phyloP scores from a whole-genome alignment of 176 grass and related monocot species.

The Bothriochloa decipiens region DNA sequence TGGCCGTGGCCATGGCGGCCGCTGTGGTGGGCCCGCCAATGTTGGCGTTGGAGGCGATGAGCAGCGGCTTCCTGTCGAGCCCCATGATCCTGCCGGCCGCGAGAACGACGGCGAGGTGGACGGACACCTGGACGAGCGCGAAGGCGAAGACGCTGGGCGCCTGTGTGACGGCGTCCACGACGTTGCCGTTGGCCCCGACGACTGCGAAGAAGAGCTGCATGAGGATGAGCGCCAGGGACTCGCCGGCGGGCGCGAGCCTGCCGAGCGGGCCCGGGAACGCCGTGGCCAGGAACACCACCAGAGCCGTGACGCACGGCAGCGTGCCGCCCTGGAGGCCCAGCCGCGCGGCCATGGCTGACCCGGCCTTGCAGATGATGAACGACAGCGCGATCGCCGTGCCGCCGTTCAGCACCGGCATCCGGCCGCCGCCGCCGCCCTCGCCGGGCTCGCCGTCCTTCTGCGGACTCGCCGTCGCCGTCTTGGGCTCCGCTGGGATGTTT shows the following conservation, averaged over 20 bases:
- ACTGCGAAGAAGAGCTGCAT: conserved; percentile 96
- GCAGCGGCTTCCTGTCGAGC: conserved; percentile 62
- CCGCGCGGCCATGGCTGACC: conserved; percentile 40
- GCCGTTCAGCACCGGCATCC: conserved; percentile 61
- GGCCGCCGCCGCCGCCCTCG: conserved; percentile 1
- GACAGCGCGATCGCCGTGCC: conserved; percentile 69
- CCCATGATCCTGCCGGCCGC: conserved; percentile 47
- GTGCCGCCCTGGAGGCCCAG: conserved; percentile 65
- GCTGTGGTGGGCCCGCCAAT: conserved; percentile 80
- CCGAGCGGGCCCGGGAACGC: conserved; percentile 64
- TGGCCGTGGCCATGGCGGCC: conserved; percentile 81
- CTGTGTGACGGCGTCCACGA: conserved; percentile 74
- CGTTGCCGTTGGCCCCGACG: conserved; percentile 83
- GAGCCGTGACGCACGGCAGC: conserved; percentile 70
- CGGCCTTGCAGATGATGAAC: conserved; percentile 82
- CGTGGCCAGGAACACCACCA: conserved; percentile 75
- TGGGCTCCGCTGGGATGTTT: conserved; percentile 68
- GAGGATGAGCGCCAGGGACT: conserved; percentile 83
- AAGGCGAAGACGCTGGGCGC: conserved; percentile 75
- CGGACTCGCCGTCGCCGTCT: conserved; percentile 7
- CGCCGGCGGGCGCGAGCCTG: conserved; percentile 62
- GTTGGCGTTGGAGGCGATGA: conserved; percentile 87
- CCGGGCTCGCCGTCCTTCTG: neutral
- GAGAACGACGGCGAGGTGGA: conserved; percentile 77
- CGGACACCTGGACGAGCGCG: conserved; percentile 65